Evolutionary conservation across 1,284 basidiomycete species (phyloP).

Genomic region (Cystobasidium sp.): DNA sequence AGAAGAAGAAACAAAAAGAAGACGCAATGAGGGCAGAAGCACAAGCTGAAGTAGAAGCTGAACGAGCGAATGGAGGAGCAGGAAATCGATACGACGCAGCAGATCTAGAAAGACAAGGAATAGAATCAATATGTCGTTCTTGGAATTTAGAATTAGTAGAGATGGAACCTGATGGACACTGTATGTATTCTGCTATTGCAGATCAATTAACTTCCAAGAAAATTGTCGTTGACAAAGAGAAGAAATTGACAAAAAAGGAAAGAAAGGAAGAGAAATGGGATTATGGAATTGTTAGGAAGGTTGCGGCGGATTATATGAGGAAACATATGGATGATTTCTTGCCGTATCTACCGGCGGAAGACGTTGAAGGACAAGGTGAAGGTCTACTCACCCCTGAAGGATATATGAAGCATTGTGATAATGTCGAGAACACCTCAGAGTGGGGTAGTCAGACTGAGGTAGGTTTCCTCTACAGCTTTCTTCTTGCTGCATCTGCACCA

Average conservation of each 20-base stretch:
- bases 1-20: slow-evolving; percentile 44
- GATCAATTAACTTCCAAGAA: slow-evolving; percentile 46
- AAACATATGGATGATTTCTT: slow-evolving; percentile 87
- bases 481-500: slow-evolving; percentile 1
- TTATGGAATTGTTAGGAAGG: slow-evolving; percentile 62
- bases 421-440: slow-evolving; percentile 77
- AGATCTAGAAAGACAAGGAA: slow-evolving; percentile 47
- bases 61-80: slow-evolving; percentile 43
- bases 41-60: slow-evolving; percentile 44
- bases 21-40: slow-evolving; percentile 44
- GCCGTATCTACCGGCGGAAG: slow-evolving; percentile 84
- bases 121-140: slow-evolving; percentile 45
- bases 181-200: slow-evolving; percentile 52
- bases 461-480: slow-evolving; percentile 52
- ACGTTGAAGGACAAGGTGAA: slow-evolving; percentile 78
- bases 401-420: slow-evolving; percentile 77
- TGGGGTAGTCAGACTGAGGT: slow-evolving; percentile 98
- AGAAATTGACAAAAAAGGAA: background rate
- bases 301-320: slow-evolving; percentile 81
- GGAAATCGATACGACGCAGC: slow-evolving; percentile 48
- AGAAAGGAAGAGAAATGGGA: slow-evolving; percentile 24
- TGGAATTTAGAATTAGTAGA: slow-evolving; percentile 49
- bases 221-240: background rate
- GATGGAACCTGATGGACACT: slow-evolving; percentile 52
- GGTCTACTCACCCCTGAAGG: slow-evolving; percentile 57